A percentile compares a stretch with the other conserved stretches of the same genome.
Evolutionary conservation across 2,329 filamentous ascomycete genomes (phyloP).

Genomic region (Botrytis elliptica): DNA sequence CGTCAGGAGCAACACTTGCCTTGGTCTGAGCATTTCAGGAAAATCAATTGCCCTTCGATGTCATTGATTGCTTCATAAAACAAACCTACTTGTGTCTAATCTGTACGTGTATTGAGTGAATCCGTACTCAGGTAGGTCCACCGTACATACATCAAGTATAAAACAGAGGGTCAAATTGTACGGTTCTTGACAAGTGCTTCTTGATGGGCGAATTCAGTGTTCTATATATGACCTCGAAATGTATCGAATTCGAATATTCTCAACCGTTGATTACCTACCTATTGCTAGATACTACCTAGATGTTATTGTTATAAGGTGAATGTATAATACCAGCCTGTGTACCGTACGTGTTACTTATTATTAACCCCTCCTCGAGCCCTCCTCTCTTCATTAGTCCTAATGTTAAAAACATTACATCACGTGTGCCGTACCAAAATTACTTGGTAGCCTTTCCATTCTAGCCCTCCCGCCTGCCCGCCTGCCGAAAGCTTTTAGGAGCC

Average conservation of each 20-base stretch:
- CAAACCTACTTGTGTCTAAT: background rate
- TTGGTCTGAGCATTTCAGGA: background rate
- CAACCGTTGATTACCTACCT: background rate
- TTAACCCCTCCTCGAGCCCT: background rate
- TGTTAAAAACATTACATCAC: background rate
- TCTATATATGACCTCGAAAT: background rate
- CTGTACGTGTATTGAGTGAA: background rate
- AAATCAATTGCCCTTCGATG: background rate
- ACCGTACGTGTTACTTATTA: background rate
- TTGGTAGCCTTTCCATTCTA: background rate
- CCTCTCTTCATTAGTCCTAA: background rate
- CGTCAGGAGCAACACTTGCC: background rate
- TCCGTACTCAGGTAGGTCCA: background rate
- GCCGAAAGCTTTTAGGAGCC: constrained; percentile 10
- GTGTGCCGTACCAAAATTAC: background rate
- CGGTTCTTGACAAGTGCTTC: background rate
- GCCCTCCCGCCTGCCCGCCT: constrained; percentile 15
- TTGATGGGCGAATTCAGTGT: background rate
- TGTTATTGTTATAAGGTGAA: background rate
- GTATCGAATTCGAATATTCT: background rate
- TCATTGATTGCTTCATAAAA: background rate
- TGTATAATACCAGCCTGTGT: background rate
- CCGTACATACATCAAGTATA: background rate
- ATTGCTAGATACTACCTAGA: no score
- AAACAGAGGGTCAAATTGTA: background rate